These are phyloP conservation scores for Eucalyptus pauciflora DNA, from an alignment of 345 rosid species.

Conservation along the genomic window DNA sequence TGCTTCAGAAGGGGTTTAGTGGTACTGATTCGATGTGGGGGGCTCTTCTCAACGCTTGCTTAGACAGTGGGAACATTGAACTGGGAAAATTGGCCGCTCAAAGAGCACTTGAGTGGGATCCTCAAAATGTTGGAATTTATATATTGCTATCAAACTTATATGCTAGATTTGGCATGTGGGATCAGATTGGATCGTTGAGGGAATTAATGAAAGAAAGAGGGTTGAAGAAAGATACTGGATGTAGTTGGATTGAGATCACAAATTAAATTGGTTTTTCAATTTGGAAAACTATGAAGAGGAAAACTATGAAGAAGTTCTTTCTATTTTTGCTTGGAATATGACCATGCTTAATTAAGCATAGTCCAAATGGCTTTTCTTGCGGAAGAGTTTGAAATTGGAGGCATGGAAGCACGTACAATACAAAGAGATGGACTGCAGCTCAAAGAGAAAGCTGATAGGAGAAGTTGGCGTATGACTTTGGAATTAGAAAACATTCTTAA, in stretches of 20 bases:
- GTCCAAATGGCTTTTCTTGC: background rate
- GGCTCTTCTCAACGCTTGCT: constrained; percentile 36
- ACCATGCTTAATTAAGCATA: background rate
- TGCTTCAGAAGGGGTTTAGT: constrained; percentile 14
- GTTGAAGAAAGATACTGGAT: constrained; percentile 32
- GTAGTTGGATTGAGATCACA: constrained; percentile 38
- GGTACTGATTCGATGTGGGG: constrained; percentile 44
- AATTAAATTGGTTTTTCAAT: background rate
- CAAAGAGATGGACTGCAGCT: background rate
- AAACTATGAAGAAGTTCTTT: background rate
- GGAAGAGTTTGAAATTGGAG: background rate
- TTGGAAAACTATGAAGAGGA: background rate
- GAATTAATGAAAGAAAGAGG: constrained; percentile 20
- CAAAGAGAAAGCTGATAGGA: background rate
- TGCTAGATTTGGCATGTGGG: constrained; percentile 40
- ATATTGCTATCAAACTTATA: constrained; percentile 37
- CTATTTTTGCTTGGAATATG: background rate
- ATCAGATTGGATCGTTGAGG: constrained; percentile 30
- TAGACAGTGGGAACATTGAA: constrained; percentile 26
- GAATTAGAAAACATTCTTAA: background rate
- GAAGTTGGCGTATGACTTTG: background rate
- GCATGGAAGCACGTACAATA: background rate
- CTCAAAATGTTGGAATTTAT: constrained; percentile 29
- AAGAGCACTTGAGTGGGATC: constrained; percentile 42
- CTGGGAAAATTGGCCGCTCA: constrained; percentile 39